Evolutionary conservation across 2,329 filamentous ascomycete species (phyloP).

Genomic region (Fusarium zealandicum): DNA sequence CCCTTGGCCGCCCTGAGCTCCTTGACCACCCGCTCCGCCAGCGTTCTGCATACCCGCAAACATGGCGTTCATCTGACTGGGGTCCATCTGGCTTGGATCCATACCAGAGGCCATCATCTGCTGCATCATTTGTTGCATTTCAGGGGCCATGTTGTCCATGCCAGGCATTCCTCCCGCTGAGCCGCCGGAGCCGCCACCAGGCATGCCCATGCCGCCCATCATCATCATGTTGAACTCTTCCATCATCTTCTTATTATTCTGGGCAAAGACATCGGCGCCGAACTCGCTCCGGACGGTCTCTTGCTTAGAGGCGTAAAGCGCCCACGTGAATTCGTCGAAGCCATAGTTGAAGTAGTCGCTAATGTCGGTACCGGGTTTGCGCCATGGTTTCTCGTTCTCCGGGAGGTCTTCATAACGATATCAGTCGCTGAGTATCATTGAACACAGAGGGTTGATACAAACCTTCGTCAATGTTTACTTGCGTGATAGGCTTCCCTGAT

Average conservation of each 20-base stretch:
- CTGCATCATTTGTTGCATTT: conserved; percentile 75
- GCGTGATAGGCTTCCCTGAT: conserved; percentile 82
- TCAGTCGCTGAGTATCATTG: neutral
- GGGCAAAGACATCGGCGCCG: conserved; percentile 67
- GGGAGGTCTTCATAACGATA: conserved; percentile 61
- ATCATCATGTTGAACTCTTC: conserved; percentile 73
- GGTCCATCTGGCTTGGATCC: conserved; percentile 72
- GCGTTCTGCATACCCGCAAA: conserved; percentile 64
- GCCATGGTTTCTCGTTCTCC: conserved; percentile 92
- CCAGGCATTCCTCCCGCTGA: conserved; percentile 55
- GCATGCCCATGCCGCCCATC: conserved; percentile 63
- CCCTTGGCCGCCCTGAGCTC: conserved; percentile 57
- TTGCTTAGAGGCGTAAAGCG: conserved; percentile 90
- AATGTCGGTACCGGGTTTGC: conserved; percentile 90
- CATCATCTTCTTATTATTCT: conserved; percentile 80
- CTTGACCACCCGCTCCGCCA: conserved; percentile 50
- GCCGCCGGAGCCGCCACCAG: conserved; percentile 43
- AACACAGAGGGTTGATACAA: conserved; percentile 4
- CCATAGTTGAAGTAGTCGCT: conserved; percentile 99
- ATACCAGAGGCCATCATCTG: conserved; percentile 72
- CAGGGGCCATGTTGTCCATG: conserved; percentile 69
- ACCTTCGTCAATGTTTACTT: conserved; percentile 76
- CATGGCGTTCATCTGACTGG: conserved; percentile 64
- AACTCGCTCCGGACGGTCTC: conserved; percentile 79
- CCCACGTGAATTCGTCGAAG: conserved; percentile 98